Evolutionary conservation across 805 yeast species (phyloP).

Genomic region (Zygoascus tannicola): DNA sequence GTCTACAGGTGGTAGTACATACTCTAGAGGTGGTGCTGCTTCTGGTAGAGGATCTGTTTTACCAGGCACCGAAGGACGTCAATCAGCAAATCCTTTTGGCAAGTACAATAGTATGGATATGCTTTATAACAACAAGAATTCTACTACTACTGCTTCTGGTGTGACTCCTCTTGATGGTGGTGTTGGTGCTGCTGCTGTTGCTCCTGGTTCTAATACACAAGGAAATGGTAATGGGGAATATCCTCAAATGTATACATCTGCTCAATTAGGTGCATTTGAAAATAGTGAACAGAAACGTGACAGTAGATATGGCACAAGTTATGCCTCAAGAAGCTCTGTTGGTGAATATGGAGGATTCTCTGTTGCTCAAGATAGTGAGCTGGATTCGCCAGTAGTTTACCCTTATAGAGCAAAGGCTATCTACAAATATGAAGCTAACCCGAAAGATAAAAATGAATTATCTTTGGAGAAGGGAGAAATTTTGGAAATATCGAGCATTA

Average conservation of each 20-base stretch:
- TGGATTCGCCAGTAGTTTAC: slow-evolving; percentile 38
- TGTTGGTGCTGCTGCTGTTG: slow-evolving; percentile 4
- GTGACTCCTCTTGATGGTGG: neutral
- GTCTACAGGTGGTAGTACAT: slow-evolving; percentile 6
- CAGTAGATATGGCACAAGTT: neutral
- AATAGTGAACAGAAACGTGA: slow-evolving; percentile 19
- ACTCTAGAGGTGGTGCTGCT: slow-evolving; percentile 4
- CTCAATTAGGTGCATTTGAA: slow-evolving; percentile 34
- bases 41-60: slow-evolving; percentile 4
- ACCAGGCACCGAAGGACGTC: slow-evolving; percentile 7
- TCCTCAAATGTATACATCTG: slow-evolving; percentile 27
- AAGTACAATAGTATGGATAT: slow-evolving; percentile 11
- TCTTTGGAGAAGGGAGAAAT: slow-evolving; percentile 86
- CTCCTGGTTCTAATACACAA: neutral
- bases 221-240: slow-evolving; percentile 3
- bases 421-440: slow-evolving; percentile 80
- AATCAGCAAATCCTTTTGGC: slow-evolving; percentile 6
- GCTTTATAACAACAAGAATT: slow-evolving; percentile 8
- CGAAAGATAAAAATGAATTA: slow-evolving; percentile 86
- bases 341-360: neutral
- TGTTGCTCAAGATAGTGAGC: slow-evolving; percentile 8
- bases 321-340: neutral
- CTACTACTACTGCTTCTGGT: neutral
- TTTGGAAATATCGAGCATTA: slow-evolving; percentile 84
- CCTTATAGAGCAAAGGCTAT: slow-evolving; percentile 82